phyloP scores from a whole-genome alignment of 805 yeast genomes.

The Scheffersomyces ergatensis region DNA sequence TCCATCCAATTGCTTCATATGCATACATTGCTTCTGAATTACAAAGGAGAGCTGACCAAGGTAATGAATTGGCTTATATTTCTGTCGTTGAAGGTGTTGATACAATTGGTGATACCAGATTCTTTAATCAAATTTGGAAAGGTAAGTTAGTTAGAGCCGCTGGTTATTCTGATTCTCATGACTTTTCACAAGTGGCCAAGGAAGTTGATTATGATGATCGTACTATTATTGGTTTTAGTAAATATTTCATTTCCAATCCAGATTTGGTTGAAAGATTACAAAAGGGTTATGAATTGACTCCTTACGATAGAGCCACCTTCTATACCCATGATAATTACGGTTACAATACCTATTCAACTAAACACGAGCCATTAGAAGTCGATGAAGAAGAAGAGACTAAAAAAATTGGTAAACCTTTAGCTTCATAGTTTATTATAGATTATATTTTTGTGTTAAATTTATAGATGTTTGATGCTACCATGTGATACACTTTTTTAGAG shows the following conservation, averaged over 20 bases:
- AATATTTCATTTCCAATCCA: conserved; percentile 44
- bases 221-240: conserved; percentile 41
- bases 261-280: conserved; percentile 38
- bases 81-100: conserved; percentile 28
- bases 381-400: conserved; percentile 8
- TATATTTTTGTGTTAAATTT: too few species aligned
- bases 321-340: conserved; percentile 32
- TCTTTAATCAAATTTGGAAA: conserved; percentile 27
- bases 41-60: conserved; percentile 26
- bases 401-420: conserved; percentile 5
- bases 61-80: conserved; percentile 33
- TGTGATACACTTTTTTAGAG: too few species aligned
- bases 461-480: too few species aligned
- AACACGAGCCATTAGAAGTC: conserved; percentile 1
- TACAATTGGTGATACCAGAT: conserved; percentile 12
- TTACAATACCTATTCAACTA: conserved; percentile 15
- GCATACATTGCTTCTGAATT: conserved; percentile 28
- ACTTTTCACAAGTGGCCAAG: conserved; percentile 4
- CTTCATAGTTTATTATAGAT: too few species aligned
- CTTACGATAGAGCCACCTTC: conserved; percentile 39
- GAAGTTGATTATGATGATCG: conserved; percentile 18
- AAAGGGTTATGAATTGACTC: conserved; percentile 32
- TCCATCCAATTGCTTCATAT: conserved; percentile 10
- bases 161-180: conserved; percentile 10
- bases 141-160: conserved; percentile 16